A percentile compares a stretch with the other conserved stretches of the same genome.
phyloP scores from a whole-genome alignment of 2,329 filamentous ascomycete genomes.

The Aspergillus sp. region DNA sequence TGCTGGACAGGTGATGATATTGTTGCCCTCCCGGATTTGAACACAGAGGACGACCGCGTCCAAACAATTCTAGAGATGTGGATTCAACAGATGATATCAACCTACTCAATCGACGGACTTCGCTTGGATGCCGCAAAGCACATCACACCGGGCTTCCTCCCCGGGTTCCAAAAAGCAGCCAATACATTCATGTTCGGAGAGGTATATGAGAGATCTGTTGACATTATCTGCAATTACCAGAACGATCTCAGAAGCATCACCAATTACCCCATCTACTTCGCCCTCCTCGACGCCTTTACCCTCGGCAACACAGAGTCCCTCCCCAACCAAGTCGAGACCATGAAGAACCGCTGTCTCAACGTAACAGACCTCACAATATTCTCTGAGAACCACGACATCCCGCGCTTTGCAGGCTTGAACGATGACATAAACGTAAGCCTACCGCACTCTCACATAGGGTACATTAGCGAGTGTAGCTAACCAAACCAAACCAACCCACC shows the following conservation, averaged over 20 bases:
- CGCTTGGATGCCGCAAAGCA: slow-evolving; percentile 53
- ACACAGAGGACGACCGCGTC: slow-evolving; percentile 45
- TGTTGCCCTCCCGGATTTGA: slow-evolving; percentile 49
- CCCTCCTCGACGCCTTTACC: slow-evolving; percentile 36
- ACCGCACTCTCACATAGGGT: neutral
- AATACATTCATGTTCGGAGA: slow-evolving; percentile 50
- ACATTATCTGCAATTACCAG: slow-evolving; percentile 45
- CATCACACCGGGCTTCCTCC: slow-evolving; percentile 45
- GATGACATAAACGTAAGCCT: slow-evolving; percentile 44
- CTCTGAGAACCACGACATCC: slow-evolving; percentile 60
- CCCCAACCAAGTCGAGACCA: slow-evolving; percentile 23
- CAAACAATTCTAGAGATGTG: slow-evolving; percentile 43
- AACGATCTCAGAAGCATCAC: slow-evolving; percentile 44
- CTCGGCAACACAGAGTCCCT: slow-evolving; percentile 31
- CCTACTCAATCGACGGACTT: slow-evolving; percentile 52
- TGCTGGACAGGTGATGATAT: slow-evolving; percentile 55
- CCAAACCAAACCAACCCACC: neutral
- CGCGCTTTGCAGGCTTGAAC: slow-evolving; percentile 55
- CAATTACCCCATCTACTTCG: slow-evolving; percentile 47
- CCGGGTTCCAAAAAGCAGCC: slow-evolving; percentile 36
- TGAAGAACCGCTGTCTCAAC: slow-evolving; percentile 36
- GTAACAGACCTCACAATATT: slow-evolving; percentile 52
- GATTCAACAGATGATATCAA: slow-evolving; percentile 42
- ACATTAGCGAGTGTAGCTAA: too few relatives aligned
- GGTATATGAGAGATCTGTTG: slow-evolving; percentile 39